phyloP scores from a whole-genome alignment of 192 early-diverging fungal genomes.

The Dissophora globulifera region DNA sequence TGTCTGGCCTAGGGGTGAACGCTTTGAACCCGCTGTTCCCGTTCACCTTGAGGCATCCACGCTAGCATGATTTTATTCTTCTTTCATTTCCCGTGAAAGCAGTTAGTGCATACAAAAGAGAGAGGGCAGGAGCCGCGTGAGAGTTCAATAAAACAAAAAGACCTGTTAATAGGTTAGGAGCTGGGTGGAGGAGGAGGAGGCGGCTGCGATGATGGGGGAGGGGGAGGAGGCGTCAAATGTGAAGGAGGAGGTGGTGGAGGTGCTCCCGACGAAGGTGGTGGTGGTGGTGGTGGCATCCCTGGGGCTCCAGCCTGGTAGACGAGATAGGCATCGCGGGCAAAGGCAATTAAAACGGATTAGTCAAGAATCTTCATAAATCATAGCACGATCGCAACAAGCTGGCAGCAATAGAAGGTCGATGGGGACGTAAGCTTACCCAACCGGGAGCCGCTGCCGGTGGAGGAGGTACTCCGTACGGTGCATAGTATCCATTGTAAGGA shows the following conservation, averaged over 20 bases:
- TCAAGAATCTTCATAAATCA: background rate
- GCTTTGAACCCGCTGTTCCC: too few relatives aligned
- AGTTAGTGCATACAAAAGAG: background rate
- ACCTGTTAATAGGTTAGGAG: conserved; percentile 6
- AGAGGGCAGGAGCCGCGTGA: too few relatives aligned
- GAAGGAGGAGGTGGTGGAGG: conserved; percentile 51
- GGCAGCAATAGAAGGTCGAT: too few relatives aligned
- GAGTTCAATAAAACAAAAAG: background rate
- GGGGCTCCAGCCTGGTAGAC: conserved; percentile 32
- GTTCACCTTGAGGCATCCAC: too few relatives aligned
- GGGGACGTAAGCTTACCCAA: conserved; percentile 7
- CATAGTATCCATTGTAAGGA: conserved; percentile 34
- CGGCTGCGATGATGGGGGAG: conserved; percentile 49
- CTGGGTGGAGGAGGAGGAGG: conserved; percentile 47
- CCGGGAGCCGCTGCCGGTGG: conserved; percentile 40
- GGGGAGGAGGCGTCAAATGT: conserved; percentile 52
- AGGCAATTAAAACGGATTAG: background rate
- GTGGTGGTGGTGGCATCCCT: conserved; percentile 47
- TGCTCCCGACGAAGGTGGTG: conserved; percentile 28
- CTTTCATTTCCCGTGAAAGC: background rate
- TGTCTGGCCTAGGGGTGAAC: background rate
- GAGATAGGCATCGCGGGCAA: background rate
- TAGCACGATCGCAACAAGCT: too few relatives aligned
- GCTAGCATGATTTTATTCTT: background rate
- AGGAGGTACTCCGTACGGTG: conserved; percentile 27